Conservation (phyloP, 768 basidiomycete species). For the Serendipita indica region DNA sequence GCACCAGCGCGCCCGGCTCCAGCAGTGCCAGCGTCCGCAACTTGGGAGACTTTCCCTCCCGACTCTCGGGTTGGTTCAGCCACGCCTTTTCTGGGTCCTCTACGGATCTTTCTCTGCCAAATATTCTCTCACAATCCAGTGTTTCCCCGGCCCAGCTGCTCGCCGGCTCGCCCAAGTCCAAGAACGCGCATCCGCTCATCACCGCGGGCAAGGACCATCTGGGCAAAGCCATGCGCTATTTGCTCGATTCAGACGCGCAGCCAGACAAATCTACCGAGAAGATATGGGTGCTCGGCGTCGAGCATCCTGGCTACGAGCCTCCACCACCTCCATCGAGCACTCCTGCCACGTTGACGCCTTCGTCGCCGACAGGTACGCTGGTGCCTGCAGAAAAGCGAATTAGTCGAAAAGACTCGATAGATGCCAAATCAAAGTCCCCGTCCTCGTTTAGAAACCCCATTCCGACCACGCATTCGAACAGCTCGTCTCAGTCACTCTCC, state of each 20-base stretch:
- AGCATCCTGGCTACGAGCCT: slow-evolving; percentile 59
- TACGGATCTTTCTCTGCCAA: slow-evolving; percentile 54
- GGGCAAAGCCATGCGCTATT: slow-evolving; percentile 73
- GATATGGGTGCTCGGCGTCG: slow-evolving; percentile 82
- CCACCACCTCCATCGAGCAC: slow-evolving; percentile 16
- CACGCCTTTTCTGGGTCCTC: slow-evolving; percentile 61
- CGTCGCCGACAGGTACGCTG: slow-evolving; percentile 14
- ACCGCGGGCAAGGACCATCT: slow-evolving; percentile 59
- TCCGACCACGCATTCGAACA: slow-evolving; percentile 14
- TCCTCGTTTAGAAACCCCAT: slow-evolving; percentile 3
- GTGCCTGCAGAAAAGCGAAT: slow-evolving; percentile 7
- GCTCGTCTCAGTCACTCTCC: slow-evolving; percentile 21
- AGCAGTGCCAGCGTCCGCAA: slow-evolving; percentile 8
- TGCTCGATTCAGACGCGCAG: slow-evolving; percentile 79
- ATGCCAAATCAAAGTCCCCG: slow-evolving; percentile 14
- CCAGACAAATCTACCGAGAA: slow-evolving; percentile 70
- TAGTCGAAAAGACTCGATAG: slow-evolving; percentile 1
- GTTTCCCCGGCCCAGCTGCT: slow-evolving; percentile 19
- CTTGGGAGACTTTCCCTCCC: slow-evolving; percentile 47
- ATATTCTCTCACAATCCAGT: slow-evolving; percentile 37
- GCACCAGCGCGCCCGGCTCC: not conserved
- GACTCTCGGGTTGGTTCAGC: slow-evolving; percentile 68
- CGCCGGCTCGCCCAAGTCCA: slow-evolving; percentile 30
- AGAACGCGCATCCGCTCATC: slow-evolving; percentile 35
- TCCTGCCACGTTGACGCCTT: slow-evolving; percentile 19